Evolutionary conservation across 805 yeast genomes (phyloP), one percentile per base, ranked within the genome.

Genomic region (Wickerhamiella shivajii): DNA sequence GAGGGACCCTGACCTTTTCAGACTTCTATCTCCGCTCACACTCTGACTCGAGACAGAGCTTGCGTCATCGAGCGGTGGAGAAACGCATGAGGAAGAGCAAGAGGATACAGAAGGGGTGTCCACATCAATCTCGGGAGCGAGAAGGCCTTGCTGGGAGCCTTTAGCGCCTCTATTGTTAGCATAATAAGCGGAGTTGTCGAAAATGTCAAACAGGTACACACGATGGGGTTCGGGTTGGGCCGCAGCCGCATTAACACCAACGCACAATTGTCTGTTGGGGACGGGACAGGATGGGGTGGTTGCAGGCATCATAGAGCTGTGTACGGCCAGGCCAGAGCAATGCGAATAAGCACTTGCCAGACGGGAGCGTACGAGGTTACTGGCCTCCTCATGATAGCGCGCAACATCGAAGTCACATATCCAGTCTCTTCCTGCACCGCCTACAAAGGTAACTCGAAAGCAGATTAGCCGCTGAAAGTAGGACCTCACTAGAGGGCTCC

Each of bases 401-500:
- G 51, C 40, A 13, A 39, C 33, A 28, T 49, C 45, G 9, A 47
- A 41, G 32, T 32, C 53, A 27, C 32, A 38, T 35, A 37, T 43
- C 39, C 31, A 46, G 21, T 29, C 45, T 17, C 24, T 19, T 16
- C 44, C 39, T 5, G 40, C 47, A 2, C 46, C 23, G 8, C 53
- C 55, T 2, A 50, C 55, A 2, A 53, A 48, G 2, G 51, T 52
- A 27, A 75, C 52, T 41, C 80, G 66, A 77, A 87, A 81, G 30
- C 79, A 63, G 12, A 81, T 39, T 15, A 81, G 59, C 25, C 84
- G 60, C 30, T 68, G 60, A 50, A 73, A 81, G 46, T 73, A 77
- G 3, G 77, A 66, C 23, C 93, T 60, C 16, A 79, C 73, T 12
- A 80, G 52, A 3, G 93, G 84, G 46, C 73, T 68, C 81, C 92